Evolutionary conservation across 768 basidiomycete species (phyloP).

Genomic region (Tricholoma sp.): DNA sequence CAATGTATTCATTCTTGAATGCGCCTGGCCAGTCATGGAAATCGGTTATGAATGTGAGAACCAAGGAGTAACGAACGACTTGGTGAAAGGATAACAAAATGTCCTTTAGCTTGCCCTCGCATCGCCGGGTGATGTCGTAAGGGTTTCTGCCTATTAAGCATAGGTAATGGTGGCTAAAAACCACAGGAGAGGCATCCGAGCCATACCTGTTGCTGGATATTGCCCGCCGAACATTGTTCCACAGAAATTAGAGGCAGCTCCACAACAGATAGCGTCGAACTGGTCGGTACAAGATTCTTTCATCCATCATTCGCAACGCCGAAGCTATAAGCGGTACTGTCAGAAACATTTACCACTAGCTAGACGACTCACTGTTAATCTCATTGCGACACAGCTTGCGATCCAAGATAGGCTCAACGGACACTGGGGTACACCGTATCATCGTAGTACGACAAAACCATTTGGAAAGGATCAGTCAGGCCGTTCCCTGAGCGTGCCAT

Average conservation of each 20-base stretch:
- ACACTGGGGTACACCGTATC: constrained; percentile 43
- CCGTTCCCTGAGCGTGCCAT: constrained; percentile 37
- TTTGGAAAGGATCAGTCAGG: constrained; percentile 44
- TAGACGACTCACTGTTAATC: constrained; percentile 2
- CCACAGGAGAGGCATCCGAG: too few relatives aligned
- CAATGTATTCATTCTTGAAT: too few relatives aligned
- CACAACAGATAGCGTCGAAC: constrained; percentile 59
- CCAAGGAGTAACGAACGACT: constrained; percentile 18
- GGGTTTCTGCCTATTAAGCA: constrained; percentile 38
- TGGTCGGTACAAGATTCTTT: constrained; percentile 52
- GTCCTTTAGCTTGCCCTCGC: constrained; percentile 40
- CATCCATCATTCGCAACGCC: constrained; percentile 54
- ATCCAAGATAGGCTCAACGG: constrained; percentile 37
- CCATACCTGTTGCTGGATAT: constrained; percentile 27
- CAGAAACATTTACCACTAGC: neutral
- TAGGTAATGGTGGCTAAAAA: too few relatives aligned
- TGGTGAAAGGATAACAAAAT: constrained; percentile 53
- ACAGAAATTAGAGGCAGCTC: constrained; percentile 59
- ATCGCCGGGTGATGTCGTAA: constrained; percentile 62
- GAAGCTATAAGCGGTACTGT: constrained; percentile 36
- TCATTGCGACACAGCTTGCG: constrained; percentile 4
- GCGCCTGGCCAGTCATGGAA: too few relatives aligned
- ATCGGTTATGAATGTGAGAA: too few relatives aligned
- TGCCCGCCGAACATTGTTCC: constrained; percentile 31
- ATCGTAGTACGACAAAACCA: constrained; percentile 26